Base-by-base conservation (phyloP, 2,329 filamentous ascomycete genomes). In the Nannizziopsis arthrosporioides region DNA sequence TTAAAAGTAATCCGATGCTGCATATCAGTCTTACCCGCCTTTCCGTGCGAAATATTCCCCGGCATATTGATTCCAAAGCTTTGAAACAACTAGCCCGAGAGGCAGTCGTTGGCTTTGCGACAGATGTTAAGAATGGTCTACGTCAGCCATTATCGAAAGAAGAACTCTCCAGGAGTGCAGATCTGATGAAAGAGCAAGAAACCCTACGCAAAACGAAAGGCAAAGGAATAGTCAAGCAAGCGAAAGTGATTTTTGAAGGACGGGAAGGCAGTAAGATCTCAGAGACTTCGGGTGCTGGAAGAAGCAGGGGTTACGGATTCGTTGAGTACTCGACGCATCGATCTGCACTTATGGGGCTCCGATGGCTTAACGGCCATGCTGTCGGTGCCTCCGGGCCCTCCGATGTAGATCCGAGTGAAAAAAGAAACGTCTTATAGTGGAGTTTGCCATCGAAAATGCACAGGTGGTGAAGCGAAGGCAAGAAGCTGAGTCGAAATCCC, bases 391-490 rank as follows among this genome's bases (percentile, higher is more conserved):
- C 51, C 34, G 56, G 59, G 11, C 61, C 64, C 11, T 56, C 57
- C 14, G 60, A 59, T 38, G 54, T 55, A 3, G 53, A 62, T n/a
- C 57, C 59, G 8, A 66, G 63, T 1, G 55, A 58, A 62, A 76
- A 46, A 88, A 92, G 55, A 86, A 84, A 68, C 77, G 92, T 10
- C 69, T 98, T 44, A 87, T 98, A 61, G 90, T 90, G 34, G 93
- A 98, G 65, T 98, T 98, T 63, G 88, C 92, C 15, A 94, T 98
- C 63, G 92, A 98, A 68, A 98, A 98, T 59, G 89, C 87, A 1
- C 89, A 95, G 60, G 92, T 98, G 1, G 83, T 98, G n/a, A 77
- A 82, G 56, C 76, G 92, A 54, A 77, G 93, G 47, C 77, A 73
- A 52, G 78, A 81, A 52, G 71, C 71, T 42, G 82, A 87, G 61